These are phyloP conservation scores for Dictyostelium brefeldianum DNA, from an alignment of 78 protist species.

Conservation along the genomic window DNA sequence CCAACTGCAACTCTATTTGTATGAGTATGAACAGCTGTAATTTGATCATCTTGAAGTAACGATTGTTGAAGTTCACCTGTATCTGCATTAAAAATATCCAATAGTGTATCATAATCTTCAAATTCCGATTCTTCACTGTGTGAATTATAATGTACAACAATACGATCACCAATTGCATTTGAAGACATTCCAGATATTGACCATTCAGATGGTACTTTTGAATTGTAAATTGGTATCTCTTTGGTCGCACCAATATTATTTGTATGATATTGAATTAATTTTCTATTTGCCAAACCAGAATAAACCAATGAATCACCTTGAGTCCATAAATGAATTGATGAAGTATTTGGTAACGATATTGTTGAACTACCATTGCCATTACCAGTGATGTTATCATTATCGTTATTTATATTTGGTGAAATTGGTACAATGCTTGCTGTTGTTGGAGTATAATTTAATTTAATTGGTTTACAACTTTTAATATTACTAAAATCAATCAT, in stretches of 20 bases:
- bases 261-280: not conserved
- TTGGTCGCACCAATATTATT: not conserved
- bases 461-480: not conserved
- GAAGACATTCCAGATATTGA: not conserved
- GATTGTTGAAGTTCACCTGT: not conserved
- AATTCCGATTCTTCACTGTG: not conserved
- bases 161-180: not conserved
- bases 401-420: not conserved
- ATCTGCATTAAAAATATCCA: constrained; percentile 27
- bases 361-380: too few species aligned
- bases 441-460: constrained; percentile 4
- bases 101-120: constrained; percentile 35
- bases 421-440: not conserved
- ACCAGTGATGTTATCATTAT: not conserved
- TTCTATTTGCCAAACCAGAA: constrained; percentile 13
- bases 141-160: constrained; percentile 31
- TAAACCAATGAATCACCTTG: not conserved
- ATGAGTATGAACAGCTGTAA: not conserved
- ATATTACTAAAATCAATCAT: not conserved
- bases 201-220: not conserved
- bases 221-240: not conserved
- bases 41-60: constrained; percentile 12
- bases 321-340: constrained; percentile 3
- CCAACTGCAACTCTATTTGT: constrained; percentile 15
- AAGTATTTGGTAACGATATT: not conserved